Evolutionary conservation across 176 grass and related monocot genomes (phyloP), one percentile per base, ranked within the genome.

Genomic region (Luzula sylvatica): DNA sequence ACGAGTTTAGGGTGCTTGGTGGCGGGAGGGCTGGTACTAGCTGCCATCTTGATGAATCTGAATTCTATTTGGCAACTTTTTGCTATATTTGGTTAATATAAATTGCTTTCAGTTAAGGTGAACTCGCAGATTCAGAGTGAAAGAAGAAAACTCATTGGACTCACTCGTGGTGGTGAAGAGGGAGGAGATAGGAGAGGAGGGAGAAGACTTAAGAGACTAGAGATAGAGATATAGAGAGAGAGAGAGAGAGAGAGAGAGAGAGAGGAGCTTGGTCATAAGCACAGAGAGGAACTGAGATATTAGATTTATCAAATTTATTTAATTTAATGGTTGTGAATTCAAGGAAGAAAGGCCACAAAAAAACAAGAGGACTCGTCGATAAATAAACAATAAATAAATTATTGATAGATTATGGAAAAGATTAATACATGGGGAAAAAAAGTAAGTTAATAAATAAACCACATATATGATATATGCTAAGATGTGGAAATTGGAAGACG

Each of bases 1-100:
- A 11, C 46, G 25, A 64, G 42, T 30, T 64, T 64, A 23, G 43
- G 40, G 23, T 39, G 42, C 41, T 62, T 62, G 30, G 9, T n/a
- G 14, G 42, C 14, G 7, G 20, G 35, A 9, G 58, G 40, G 41
- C 22, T 61, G 14, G 57, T 12, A 61, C 21, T 48, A 8, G 58
- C 59, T 29, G 59, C 59, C 59, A 64, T 61, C 1, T 13, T n/a
- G n/a, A n/a, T n/a, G n/a, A n/a, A n/a, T n/a, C n/a, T n/a, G n/a
- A n/a, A n/a, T n/a, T n/a, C n/a, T n/a, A n/a, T n/a, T n/a, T n/a
- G n/a, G n/a, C n/a, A n/a, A n/a, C n/a, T n/a, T 21, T 15, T 42
- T 18, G 35, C 16, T 35, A 35, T 35, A 35, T 35, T 35, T 35
- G 30, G 30, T n/a, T n/a, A n/a, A n/a, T n/a, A n/a, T n/a, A n/a